Conservation (phyloP, 257 asterid species). For the Petunia axillaris region DNA sequence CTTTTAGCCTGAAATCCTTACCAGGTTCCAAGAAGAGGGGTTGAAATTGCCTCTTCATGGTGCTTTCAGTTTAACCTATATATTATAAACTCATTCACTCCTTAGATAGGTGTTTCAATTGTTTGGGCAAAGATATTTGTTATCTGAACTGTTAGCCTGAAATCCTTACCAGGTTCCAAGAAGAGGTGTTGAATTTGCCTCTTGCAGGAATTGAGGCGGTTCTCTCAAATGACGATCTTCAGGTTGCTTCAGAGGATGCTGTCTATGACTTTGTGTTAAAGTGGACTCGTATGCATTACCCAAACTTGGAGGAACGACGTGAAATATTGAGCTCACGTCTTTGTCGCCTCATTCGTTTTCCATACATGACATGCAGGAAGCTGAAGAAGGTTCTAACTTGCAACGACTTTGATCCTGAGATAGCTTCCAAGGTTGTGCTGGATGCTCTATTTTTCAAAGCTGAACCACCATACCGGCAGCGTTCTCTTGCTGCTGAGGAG, state of each 20-base stretch:
- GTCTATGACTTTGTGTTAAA: slow-evolving; percentile 29
- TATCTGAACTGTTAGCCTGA: slow-evolving; percentile 10
- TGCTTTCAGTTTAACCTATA: neutral
- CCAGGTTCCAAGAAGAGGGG: slow-evolving; percentile 31
- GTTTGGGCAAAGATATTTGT: neutral
- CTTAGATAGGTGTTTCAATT: neutral
- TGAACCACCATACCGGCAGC: slow-evolving; percentile 31
- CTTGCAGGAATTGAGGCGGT: slow-evolving; percentile 32
- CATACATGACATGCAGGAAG: slow-evolving; percentile 33
- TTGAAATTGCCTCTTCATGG: slow-evolving; percentile 26
- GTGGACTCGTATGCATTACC: slow-evolving; percentile 33
- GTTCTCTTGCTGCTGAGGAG: slow-evolving; percentile 21
- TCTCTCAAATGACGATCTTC: slow-evolving; percentile 31
- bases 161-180: slow-evolving; percentile 31
- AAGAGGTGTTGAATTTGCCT: slow-evolving; percentile 30
- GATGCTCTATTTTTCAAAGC: slow-evolving; percentile 34
- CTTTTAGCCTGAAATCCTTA: slow-evolving; percentile 12
- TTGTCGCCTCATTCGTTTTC: slow-evolving; percentile 31
- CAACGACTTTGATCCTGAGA: slow-evolving; percentile 30
- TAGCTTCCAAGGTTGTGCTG: slow-evolving; percentile 27
- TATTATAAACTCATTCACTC: slow-evolving; percentile 8
- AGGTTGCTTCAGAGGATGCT: slow-evolving; percentile 32
- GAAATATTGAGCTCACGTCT: slow-evolving; percentile 27
- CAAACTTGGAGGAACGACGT: slow-evolving; percentile 27
- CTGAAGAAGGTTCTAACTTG: slow-evolving; percentile 30